Conservation (phyloP, 805 yeast genomes). For the Tetrapisispora namnaoensis region DNA sequence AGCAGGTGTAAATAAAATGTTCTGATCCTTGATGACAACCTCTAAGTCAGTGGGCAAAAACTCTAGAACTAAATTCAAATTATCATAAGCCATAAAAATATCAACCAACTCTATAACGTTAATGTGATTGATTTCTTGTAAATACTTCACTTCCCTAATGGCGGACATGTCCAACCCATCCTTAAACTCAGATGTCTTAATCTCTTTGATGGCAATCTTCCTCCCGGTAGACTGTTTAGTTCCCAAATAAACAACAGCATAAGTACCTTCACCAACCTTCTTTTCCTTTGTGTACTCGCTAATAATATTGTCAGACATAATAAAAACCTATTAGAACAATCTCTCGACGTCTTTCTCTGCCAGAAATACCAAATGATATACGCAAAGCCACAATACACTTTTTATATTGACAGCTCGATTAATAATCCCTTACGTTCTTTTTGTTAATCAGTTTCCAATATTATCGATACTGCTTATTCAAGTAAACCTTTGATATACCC, state of each 20-base stretch:
- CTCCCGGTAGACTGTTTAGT: constrained; percentile 38
- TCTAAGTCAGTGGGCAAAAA: constrained; percentile 89
- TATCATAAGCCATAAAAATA: constrained; percentile 59
- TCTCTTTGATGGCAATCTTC: constrained; percentile 85
- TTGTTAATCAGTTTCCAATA: no score
- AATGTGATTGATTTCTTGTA: constrained; percentile 68
- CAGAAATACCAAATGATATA: not conserved
- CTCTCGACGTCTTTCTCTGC: not conserved
- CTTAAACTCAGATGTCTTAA: constrained; percentile 86
- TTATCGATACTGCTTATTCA: no score
- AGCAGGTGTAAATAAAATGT: constrained; percentile 67
- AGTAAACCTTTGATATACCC: no score
- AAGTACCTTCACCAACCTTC: constrained; percentile 98
- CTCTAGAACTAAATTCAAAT: constrained; percentile 81
- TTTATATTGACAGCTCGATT: no score
- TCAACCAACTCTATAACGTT: constrained; percentile 85
- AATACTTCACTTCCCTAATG: constrained; percentile 79
- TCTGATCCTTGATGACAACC: constrained; percentile 71
- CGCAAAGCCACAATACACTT: no score
- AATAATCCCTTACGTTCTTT: no score
- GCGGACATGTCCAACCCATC: constrained; percentile 99
- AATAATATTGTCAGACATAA: not conserved
- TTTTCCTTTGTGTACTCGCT: constrained; percentile 36
- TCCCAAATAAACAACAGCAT: constrained; percentile 92
- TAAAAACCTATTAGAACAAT: no score